Percentiles rank a stretch among this genome's conserved stretches.
These are phyloP conservation scores for Phialocephala sp. DNA, from an alignment of 2,329 filamentous ascomycete species.

Conservation along the genomic window DNA sequence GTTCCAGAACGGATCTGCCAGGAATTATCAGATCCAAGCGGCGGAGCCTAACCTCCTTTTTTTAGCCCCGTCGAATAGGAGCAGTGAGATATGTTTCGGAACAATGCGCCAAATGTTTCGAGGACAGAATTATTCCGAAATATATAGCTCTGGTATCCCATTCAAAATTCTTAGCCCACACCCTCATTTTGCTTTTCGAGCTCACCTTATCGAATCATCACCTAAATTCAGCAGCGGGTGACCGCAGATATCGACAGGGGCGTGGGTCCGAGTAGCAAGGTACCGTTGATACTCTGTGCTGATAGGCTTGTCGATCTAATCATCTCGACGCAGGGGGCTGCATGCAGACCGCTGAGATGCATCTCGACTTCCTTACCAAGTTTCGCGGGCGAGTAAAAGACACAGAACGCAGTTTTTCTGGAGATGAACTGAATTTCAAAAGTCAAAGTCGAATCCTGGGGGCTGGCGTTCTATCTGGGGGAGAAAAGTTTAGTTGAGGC, in stretches of 20 bases:
- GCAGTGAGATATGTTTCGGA: constrained; percentile 13
- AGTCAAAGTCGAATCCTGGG: background rate
- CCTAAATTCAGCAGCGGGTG: constrained; percentile 4
- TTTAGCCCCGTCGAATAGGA: background rate
- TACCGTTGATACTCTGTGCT: constrained; percentile 10
- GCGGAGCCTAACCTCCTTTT: background rate
- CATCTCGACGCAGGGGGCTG: constrained; percentile 14
- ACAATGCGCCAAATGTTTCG: constrained; percentile 5
- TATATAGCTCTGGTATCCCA: constrained; percentile 16
- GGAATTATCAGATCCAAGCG: constrained; percentile 4
- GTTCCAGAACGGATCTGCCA: constrained; percentile 16
- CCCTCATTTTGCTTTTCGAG: background rate
- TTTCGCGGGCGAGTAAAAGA: constrained; percentile 1
- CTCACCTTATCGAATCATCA: constrained; percentile 19
- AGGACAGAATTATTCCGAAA: constrained; percentile 21
- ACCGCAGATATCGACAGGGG: constrained; percentile 14
- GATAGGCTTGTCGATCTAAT: constrained; percentile 29
- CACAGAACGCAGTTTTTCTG: background rate
- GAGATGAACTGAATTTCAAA: constrained; percentile 1
- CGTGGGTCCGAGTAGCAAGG: constrained; percentile 14
- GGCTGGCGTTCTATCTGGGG: background rate
- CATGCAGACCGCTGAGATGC: constrained; percentile 1
- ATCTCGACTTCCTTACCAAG: background rate
- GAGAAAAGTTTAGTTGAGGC: background rate
- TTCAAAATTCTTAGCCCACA: constrained; percentile 1